These are phyloP conservation scores for Plasmodium billcollinsi DNA, from an alignment of 169 alveolate species.

Conservation along the genomic window DNA sequence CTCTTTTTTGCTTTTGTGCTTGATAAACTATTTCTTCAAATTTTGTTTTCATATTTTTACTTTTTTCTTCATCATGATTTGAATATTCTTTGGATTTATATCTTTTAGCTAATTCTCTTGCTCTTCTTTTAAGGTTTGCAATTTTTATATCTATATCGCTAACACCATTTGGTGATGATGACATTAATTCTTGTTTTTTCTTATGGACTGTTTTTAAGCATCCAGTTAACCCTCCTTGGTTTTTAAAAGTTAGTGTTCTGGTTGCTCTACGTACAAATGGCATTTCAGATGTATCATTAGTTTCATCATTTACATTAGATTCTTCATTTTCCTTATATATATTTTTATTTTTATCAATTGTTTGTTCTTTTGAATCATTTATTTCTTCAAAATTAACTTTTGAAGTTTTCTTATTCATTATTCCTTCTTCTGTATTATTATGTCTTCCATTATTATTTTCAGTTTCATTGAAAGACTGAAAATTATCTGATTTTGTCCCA, in stretches of 20 bases:
- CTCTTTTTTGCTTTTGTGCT: conserved; percentile 35
- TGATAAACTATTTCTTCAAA: conserved; percentile 65
- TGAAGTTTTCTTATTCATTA: conserved; percentile 6
- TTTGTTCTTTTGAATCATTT: conserved; percentile 6
- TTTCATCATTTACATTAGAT: conserved; percentile 11
- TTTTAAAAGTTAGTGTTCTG: conserved; percentile 65
- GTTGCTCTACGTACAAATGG: conserved; percentile 77
- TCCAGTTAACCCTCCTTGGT: conserved; percentile 71
- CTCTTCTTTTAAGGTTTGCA: conserved; percentile 76
- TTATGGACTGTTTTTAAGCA: conserved; percentile 50
- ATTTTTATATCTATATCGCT: conserved; percentile 73
- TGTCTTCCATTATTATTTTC: conserved; percentile 12
- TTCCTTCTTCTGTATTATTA: not conserved
- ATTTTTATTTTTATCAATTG: not conserved
- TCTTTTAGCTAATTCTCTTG: conserved; percentile 75
- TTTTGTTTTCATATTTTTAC: conserved; percentile 16
- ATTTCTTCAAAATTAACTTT: conserved; percentile 16
- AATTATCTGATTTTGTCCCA: conserved; percentile 45
- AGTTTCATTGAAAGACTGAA: conserved; percentile 17
- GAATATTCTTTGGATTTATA: conserved; percentile 53
- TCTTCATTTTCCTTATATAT: conserved; percentile 1
- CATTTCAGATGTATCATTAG: conserved; percentile 19
- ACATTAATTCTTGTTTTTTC: conserved; percentile 69
- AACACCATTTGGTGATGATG: conserved; percentile 45
- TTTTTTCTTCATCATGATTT: conserved; percentile 11